Conservation (phyloP, 805 yeast genomes). For the Yarrowia sp. region DNA sequence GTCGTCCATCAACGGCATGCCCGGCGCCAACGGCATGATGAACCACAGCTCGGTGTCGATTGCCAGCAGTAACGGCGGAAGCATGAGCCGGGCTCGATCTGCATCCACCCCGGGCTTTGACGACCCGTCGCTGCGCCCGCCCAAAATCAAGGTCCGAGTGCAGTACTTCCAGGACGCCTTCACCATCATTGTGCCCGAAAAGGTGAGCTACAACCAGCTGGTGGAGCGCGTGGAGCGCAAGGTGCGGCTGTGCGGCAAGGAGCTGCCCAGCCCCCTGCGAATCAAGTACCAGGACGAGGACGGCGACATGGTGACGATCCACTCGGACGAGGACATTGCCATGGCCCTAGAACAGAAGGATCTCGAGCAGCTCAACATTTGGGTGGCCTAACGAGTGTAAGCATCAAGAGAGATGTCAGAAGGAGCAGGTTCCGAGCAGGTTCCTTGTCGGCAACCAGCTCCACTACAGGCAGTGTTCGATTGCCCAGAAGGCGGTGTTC, state of each 20-base stretch:
- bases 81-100: slow-evolving; percentile 38
- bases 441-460: not conserved
- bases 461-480: not conserved
- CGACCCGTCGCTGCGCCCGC: slow-evolving; percentile 2
- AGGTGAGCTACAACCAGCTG: slow-evolving; percentile 60
- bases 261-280: slow-evolving; percentile 54
- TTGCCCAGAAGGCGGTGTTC: slow-evolving; percentile 12
- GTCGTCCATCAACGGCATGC: slow-evolving; percentile 24
- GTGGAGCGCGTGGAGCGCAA: slow-evolving; percentile 65
- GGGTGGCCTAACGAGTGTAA: slow-evolving; percentile 1
- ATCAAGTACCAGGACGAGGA: slow-evolving; percentile 92
- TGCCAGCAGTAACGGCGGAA: slow-evolving; percentile 25
- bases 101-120: slow-evolving; percentile 40
- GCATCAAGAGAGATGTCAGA: slow-evolving; percentile 1
- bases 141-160: slow-evolving; percentile 49
- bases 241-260: slow-evolving; percentile 60
- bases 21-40: slow-evolving; percentile 7
- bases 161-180: slow-evolving; percentile 56
- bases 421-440: not conserved
- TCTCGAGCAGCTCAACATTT: slow-evolving; percentile 28
- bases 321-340: slow-evolving; percentile 84
- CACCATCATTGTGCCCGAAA: slow-evolving; percentile 66
- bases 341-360: slow-evolving; percentile 69
- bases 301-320: slow-evolving; percentile 87
- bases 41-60: slow-evolving; percentile 35